Evolutionary conservation across 345 rosid genomes (phyloP), one percentile per base, ranked within the genome.

Genomic region (Hypericum androsaemum): DNA sequence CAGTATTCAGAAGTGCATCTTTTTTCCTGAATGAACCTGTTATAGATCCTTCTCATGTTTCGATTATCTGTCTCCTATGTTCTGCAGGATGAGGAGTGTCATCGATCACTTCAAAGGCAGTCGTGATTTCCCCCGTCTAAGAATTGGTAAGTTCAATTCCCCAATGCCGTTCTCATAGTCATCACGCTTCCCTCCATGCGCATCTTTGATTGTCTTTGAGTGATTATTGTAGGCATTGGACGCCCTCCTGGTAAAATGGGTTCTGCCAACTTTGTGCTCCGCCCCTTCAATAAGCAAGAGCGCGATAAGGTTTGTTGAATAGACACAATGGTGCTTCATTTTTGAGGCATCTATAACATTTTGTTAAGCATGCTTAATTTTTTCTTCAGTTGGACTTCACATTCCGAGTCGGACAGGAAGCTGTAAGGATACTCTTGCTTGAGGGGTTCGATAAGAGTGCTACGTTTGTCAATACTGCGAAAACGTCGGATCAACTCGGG

Each of bases 181-280:
- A 37, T 22, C 43, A 13, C 39, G 15, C 11, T 5, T 35, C 13
- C 47, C 54, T 59, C 12, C 3, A 12, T 54, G 8, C 11, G 38
- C 5, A 11, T 12, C 5, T 7, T 13, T 39, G 45, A 41, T 46
- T 14, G 7, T 39, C 43, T 43, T 46, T 14, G 7, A 9, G 50
- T 42, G 63, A 72, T 50, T 47, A 57, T 62, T 66, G 43, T 46
- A 92, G 98, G 98, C 40, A 92, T 85, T 12, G 98, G 98, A 42
- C 78, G 95, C 39, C 98, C 98, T 52, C 95, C 88, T 50, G 98
- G 98, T 46, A 88, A 76, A 76, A 92, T 85, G 90, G 85, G 81
- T 63, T 43, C 88, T n/a, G 75, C 62, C 13, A 81, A 58, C 64
- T 83, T 72, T 63, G 98, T 92, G 56, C 76, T 92, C 35, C 80